phyloP scores from a whole-genome alignment of 2,329 filamentous ascomycete species.

The Alternaria ventricosa region DNA sequence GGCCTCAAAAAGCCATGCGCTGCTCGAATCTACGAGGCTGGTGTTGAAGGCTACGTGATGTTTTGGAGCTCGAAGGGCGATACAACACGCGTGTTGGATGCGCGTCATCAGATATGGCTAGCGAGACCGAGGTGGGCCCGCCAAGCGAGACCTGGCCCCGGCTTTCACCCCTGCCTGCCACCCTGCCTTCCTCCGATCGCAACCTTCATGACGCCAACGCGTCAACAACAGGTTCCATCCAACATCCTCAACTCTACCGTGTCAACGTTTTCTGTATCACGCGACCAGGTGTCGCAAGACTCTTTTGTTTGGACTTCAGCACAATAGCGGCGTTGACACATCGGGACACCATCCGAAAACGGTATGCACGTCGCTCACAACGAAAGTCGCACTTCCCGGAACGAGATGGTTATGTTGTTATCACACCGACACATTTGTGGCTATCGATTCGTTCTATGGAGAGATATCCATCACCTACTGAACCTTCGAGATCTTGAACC shows the following conservation, averaged over 20 bases:
- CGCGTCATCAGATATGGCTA: not conserved
- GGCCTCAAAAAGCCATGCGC: not conserved
- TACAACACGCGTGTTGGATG: too few relatives aligned
- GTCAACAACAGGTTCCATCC: not conserved
- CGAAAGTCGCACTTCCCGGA: not conserved
- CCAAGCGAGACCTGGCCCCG: not conserved
- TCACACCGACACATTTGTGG: not conserved
- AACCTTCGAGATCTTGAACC: constrained; percentile 37
- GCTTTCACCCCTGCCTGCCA: not conserved
- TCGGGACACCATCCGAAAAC: not conserved
- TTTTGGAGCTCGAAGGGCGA: not conserved
- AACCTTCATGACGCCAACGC: not conserved
- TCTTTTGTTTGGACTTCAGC: not conserved
- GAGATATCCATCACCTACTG: not conserved
- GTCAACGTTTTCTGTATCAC: rapidly evolving
- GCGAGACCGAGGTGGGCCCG: not conserved
- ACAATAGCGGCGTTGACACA: not conserved
- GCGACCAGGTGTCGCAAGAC: rapidly evolving
- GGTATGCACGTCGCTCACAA: not conserved
- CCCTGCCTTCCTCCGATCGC: not conserved
- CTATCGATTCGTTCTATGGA: not conserved
- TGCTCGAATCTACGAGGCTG: not conserved
- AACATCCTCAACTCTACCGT: not conserved
- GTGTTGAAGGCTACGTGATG: not conserved
- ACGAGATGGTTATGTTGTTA: not conserved